A percentile compares a stretch with the other conserved stretches of the same genome.
Evolutionary conservation across 495 filamentous ascomycete genomes (phyloP).

Genomic region (Neurospora sublineolata): DNA sequence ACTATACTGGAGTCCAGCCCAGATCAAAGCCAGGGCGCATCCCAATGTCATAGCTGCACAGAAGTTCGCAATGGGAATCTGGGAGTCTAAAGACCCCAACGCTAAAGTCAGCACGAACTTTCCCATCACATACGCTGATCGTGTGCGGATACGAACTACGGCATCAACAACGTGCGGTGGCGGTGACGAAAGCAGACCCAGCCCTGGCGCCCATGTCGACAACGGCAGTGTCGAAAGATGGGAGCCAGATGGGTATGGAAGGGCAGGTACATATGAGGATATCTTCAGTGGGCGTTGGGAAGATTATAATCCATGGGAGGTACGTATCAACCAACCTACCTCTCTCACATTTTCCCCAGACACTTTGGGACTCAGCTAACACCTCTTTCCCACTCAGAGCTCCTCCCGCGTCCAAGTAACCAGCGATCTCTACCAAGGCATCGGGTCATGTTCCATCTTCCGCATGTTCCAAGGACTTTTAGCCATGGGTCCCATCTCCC

Average conservation of each 20-base stretch:
- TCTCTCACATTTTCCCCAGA: not conserved
- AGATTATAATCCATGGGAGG: conserved; percentile 70
- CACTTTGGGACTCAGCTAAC: not conserved
- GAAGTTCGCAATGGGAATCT: conserved; percentile 60
- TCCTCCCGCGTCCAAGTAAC: conserved; percentile 55
- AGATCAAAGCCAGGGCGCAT: conserved; percentile 63
- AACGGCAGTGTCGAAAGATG: conserved; percentile 77
- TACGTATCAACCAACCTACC: not conserved
- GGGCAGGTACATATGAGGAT: conserved; percentile 51
- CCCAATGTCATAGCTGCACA: conserved; percentile 62
- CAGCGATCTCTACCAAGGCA: conserved; percentile 71
- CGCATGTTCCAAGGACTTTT: conserved; percentile 84
- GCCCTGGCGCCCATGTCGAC: conserved; percentile 49
- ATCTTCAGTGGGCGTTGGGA: conserved; percentile 73
- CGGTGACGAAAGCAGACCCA: not conserved
- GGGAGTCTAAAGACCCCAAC: conserved; percentile 56
- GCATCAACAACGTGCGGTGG: not conserved
- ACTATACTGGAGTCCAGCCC: conserved; percentile 71
- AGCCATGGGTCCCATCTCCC: conserved; percentile 52
- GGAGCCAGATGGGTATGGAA: conserved; percentile 73
- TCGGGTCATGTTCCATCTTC: conserved; percentile 73
- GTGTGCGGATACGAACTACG: conserved; percentile 51
- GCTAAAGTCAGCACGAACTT: conserved; percentile 47
- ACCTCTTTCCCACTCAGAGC: conserved; percentile 18
- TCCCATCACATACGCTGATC: conserved; percentile 68